phyloP scores from a whole-genome alignment of 768 basidiomycete species.

The Xerocomellus intermedius region DNA sequence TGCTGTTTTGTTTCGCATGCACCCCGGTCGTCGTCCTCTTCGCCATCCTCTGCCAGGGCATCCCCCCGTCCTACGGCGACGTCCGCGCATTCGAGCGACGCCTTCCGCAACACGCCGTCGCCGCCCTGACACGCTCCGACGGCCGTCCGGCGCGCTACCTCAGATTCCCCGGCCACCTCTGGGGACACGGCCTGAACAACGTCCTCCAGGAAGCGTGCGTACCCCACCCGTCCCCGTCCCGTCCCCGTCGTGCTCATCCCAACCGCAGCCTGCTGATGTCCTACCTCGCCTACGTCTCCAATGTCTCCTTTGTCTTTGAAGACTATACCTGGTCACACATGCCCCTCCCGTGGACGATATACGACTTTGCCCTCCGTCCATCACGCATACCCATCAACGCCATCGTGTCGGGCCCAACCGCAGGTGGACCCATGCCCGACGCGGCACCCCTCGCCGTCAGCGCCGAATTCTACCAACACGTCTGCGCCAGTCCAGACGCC shows the following conservation, averaged over 20 bases:
- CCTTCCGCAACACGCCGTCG: slow-evolving; percentile 40
- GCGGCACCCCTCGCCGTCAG: slow-evolving; percentile 41
- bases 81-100: slow-evolving; percentile 35
- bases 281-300: slow-evolving; percentile 48
- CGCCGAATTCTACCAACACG: slow-evolving; percentile 46
- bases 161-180: slow-evolving; percentile 52
- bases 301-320: slow-evolving; percentile 60
- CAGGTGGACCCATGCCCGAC: slow-evolving; percentile 42
- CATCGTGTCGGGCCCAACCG: slow-evolving; percentile 54
- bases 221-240: not conserved
- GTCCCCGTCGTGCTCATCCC: not conserved
- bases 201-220: slow-evolving; percentile 60
- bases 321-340: slow-evolving; percentile 60
- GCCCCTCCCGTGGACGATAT: slow-evolving; percentile 52
- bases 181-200: slow-evolving; percentile 64
- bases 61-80: slow-evolving; percentile 40
- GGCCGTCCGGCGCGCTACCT: slow-evolving; percentile 36
- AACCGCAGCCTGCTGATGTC: slow-evolving; percentile 44
- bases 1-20: slow-evolving; percentile 21
- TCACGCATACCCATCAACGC: slow-evolving; percentile 56
- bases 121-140: slow-evolving; percentile 3
- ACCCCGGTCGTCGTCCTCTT: slow-evolving; percentile 26
- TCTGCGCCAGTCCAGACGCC: slow-evolving; percentile 41
- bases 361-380: slow-evolving; percentile 52
- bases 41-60: slow-evolving; percentile 34